Conservation (phyloP, 2,329 filamentous ascomycete genomes). For the Ophiosphaerella herpotricha region DNA sequence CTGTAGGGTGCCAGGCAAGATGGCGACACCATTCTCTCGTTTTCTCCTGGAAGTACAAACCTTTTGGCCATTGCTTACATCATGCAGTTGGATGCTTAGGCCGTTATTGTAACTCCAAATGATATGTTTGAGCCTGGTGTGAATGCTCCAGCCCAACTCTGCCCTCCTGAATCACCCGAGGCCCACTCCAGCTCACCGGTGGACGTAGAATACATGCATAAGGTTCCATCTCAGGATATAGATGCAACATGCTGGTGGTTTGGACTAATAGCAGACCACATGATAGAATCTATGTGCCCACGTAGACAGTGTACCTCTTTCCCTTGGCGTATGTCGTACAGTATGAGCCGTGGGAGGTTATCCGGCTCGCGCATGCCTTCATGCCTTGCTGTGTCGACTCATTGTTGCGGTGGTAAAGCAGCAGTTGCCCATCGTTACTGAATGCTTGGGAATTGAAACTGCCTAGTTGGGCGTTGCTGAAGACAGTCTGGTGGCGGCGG, state of each 20-base stretch:
- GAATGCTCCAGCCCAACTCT: slow-evolving; percentile 33
- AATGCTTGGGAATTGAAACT: slow-evolving; percentile 19
- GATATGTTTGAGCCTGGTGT: slow-evolving; percentile 30
- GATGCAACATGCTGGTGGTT: slow-evolving; percentile 26
- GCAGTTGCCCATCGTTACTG: slow-evolving; percentile 22
- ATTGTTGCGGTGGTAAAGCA: slow-evolving; percentile 23
- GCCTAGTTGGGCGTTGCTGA: slow-evolving; percentile 19
- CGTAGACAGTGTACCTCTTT: slow-evolving; percentile 19
- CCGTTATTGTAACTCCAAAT: slow-evolving; percentile 28
- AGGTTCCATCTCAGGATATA: slow-evolving; percentile 33
- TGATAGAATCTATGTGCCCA: slow-evolving; percentile 34
- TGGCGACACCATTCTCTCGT: slow-evolving; percentile 23
- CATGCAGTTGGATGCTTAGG: slow-evolving; percentile 18
- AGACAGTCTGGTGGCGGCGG: slow-evolving; percentile 24
- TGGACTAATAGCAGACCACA: slow-evolving; percentile 34
- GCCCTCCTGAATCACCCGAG: slow-evolving; percentile 16
- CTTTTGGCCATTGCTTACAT: slow-evolving; percentile 19
- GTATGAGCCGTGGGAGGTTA: slow-evolving; percentile 17
- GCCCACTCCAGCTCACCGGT: slow-evolving; percentile 27
- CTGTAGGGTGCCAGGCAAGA: slow-evolving; percentile 32
- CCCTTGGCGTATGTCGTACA: slow-evolving; percentile 23
- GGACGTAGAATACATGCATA: slow-evolving; percentile 29
- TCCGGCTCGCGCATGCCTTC: slow-evolving; percentile 8
- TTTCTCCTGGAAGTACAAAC: slow-evolving; percentile 16
- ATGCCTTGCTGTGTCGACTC: slow-evolving; percentile 14